Evolutionary conservation across 2,329 filamentous ascomycete genomes (phyloP).

Genomic region (Trichothecium roseum): DNA sequence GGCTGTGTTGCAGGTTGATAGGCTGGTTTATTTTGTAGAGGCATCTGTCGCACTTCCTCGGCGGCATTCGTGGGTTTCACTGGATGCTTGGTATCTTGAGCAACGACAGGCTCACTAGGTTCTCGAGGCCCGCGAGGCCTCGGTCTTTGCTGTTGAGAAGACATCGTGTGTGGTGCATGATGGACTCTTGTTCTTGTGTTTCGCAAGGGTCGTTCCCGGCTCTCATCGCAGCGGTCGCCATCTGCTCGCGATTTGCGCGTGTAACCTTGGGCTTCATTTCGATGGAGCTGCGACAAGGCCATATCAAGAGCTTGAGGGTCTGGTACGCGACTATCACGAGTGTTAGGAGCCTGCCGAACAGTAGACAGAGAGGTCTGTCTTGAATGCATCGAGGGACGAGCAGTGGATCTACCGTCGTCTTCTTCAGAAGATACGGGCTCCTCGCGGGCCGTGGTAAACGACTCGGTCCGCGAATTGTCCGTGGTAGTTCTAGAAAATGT

Average conservation of each 20-base stretch:
- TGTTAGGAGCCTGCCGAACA: slow-evolving; percentile 25
- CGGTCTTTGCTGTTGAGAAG: too few species aligned
- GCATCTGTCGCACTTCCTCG: slow-evolving; percentile 35
- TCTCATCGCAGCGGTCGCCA: too few species aligned
- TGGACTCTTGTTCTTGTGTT: too few species aligned
- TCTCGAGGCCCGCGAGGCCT: too few species aligned
- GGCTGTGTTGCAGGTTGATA: slow-evolving; percentile 23
- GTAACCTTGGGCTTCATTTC: too few species aligned
- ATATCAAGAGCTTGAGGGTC: slow-evolving; percentile 27
- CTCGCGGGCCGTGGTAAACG: slow-evolving; percentile 63
- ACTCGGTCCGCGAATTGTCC: slow-evolving; percentile 53
- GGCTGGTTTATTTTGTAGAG: slow-evolving; percentile 31
- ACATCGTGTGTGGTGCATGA: too few species aligned
- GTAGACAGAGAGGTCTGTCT: slow-evolving; percentile 33
- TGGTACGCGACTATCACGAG: slow-evolving; percentile 6
- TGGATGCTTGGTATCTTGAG: slow-evolving; percentile 8
- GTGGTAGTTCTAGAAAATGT: slow-evolving; percentile 42
- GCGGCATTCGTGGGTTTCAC: slow-evolving; percentile 41
- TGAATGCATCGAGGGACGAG: slow-evolving; percentile 28
- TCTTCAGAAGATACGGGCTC: slow-evolving; percentile 53
- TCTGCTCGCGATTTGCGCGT: too few species aligned
- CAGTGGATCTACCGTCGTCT: slow-evolving; percentile 32
- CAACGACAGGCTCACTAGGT: slow-evolving; percentile 22
- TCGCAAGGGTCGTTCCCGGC: too few species aligned
- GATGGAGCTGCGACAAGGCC: slow-evolving; percentile 26